Percentiles rank a stretch among this genome's conserved stretches.
phyloP scores from a whole-genome alignment of 148 eudicot genomes.

The Rhododendron molle region DNA sequence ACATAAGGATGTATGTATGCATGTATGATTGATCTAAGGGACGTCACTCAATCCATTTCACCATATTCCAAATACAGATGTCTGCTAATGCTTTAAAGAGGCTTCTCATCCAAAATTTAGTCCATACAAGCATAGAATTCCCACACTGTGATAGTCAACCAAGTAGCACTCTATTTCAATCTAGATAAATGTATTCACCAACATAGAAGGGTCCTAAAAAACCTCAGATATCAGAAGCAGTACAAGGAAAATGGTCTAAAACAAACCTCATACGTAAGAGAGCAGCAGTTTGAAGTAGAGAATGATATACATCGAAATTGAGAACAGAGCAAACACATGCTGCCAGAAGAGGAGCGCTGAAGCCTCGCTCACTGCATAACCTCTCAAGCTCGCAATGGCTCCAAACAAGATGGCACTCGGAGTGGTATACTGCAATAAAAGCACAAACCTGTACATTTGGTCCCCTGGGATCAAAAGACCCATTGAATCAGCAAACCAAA shows the following conservation, averaged over 20 bases:
- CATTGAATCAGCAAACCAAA: constrained; percentile 42
- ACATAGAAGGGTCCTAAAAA: neutral
- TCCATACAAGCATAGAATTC: neutral
- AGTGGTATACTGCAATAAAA: constrained; percentile 74
- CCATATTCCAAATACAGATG: neutral
- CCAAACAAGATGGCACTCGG: constrained; percentile 93
- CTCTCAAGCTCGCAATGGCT: constrained; percentile 91
- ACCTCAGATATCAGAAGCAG: neutral
- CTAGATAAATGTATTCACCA: neutral
- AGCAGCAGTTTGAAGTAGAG: constrained; percentile 54
- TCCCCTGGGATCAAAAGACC: constrained; percentile 53
- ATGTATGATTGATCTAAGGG: neutral
- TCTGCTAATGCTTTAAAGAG: neutral
- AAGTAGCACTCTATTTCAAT: neutral
- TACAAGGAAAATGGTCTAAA: constrained; percentile 1
- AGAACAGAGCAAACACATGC: constrained; percentile 60
- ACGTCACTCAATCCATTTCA: neutral
- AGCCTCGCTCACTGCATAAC: constrained; percentile 84
- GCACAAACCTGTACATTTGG: constrained; percentile 68
- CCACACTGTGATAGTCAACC: neutral
- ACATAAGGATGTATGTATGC: neutral
- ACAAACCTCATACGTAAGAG: constrained; percentile 32
- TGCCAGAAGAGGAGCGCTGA: constrained; percentile 92
- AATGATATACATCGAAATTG: constrained; percentile 51
- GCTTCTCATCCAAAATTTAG: neutral